phyloP scores from a whole-genome alignment of 768 basidiomycete genomes.

The Mycena olivaceomarginata region DNA sequence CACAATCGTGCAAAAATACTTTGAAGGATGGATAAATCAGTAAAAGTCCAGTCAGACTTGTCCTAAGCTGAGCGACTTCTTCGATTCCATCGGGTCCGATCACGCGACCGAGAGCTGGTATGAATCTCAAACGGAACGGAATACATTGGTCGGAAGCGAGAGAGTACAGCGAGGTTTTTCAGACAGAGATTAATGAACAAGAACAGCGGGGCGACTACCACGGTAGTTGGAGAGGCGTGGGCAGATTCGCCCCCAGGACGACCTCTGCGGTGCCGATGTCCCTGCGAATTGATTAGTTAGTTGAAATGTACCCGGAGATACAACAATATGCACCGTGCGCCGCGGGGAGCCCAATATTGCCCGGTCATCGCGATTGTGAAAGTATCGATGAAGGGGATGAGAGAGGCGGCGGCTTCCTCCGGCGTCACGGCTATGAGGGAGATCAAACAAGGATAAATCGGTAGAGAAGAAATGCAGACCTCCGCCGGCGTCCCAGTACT shows the following conservation, averaged over 20 bases:
- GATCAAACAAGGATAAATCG: neutral
- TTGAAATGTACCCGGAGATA: neutral
- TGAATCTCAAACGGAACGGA: too few species aligned
- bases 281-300: slow-evolving; percentile 46
- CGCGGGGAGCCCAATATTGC: slow-evolving; percentile 68
- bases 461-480: slow-evolving; percentile 50
- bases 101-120: too few species aligned
- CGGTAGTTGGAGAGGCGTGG: slow-evolving; percentile 62
- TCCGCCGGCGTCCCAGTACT: slow-evolving; percentile 65
- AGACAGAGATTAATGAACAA: too few species aligned
- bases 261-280: slow-evolving; percentile 67
- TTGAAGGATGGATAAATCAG: too few species aligned
- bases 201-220: slow-evolving; percentile 51
- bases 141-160: too few species aligned
- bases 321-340: slow-evolving; percentile 53
- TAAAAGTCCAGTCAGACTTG: too few species aligned
- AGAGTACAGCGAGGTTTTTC: too few species aligned
- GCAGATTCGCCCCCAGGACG: slow-evolving; percentile 61
- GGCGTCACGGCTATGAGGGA: slow-evolving; percentile 63
- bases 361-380: slow-evolving; percentile 60
- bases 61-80: too few species aligned
- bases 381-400: slow-evolving; percentile 59
- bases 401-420: slow-evolving; percentile 60
- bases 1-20: too few species aligned
- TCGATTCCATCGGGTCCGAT: too few species aligned